Conservation (phyloP, 129 eudicot species). For the Erigeron canadensis region DNA sequence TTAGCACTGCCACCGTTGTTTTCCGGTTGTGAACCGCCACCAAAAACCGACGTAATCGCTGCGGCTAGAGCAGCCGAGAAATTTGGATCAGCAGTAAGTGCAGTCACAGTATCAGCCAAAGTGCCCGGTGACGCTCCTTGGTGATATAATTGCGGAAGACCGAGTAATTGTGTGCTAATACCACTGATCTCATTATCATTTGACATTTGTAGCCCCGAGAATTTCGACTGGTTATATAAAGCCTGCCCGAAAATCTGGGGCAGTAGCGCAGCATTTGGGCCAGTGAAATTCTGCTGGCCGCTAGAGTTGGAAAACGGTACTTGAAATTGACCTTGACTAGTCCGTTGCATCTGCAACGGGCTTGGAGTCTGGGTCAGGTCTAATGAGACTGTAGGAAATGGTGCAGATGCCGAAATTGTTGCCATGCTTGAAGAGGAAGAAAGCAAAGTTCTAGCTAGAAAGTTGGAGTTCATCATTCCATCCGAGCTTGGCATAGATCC, state of each 20-base stretch:
- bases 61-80: slow-evolving; percentile 71
- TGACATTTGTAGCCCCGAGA: slow-evolving; percentile 66
- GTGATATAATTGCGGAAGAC: slow-evolving; percentile 25
- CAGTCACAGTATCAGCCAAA: slow-evolving; percentile 68
- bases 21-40: slow-evolving; percentile 6
- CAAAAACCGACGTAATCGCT: slow-evolving; percentile 63
- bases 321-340: slow-evolving; percentile 29
- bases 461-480: slow-evolving; percentile 38
- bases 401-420: slow-evolving; percentile 44
- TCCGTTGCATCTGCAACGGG: slow-evolving; percentile 38
- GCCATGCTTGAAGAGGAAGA: slow-evolving; percentile 53
- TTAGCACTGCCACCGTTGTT: slow-evolving; percentile 23
- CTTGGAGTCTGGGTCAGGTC: slow-evolving; percentile 63
- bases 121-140: slow-evolving; percentile 51
- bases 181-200: slow-evolving; percentile 35
- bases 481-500: slow-evolving; percentile 69
- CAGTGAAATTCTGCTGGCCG: slow-evolving; percentile 33
- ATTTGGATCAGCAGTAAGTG: slow-evolving; percentile 68
- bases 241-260: slow-evolving; percentile 43
- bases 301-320: slow-evolving; percentile 29
- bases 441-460: slow-evolving; percentile 42
- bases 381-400: slow-evolving; percentile 66
- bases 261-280: slow-evolving; percentile 37
- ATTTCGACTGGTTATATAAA: slow-evolving; percentile 48
- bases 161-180: slow-evolving; percentile 14